These are phyloP conservation scores for Paraconiothyrium brasiliense DNA, from an alignment of 2,329 filamentous ascomycete genomes.

Conservation along the genomic window DNA sequence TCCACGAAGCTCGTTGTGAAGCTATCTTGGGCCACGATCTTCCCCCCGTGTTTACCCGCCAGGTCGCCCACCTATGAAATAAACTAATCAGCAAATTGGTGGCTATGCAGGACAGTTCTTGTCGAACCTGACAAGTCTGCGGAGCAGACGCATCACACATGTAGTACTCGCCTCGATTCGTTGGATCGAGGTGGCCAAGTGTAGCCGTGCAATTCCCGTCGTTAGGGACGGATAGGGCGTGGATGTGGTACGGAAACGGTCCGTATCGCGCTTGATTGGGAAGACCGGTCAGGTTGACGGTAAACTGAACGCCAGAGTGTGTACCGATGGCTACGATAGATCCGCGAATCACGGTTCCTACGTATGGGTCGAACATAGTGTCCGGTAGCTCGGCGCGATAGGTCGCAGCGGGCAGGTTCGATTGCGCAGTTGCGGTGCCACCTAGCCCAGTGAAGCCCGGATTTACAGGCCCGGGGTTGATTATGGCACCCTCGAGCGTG, in stretches of 20 bases:
- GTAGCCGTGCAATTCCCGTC: conserved; percentile 52
- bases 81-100: too few species aligned
- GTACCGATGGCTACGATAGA: conserved; percentile 42
- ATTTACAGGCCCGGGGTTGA: conserved; percentile 29
- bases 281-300: conserved; percentile 50
- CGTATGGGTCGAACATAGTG: conserved; percentile 33
- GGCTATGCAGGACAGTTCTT: too few species aligned
- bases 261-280: conserved; percentile 37
- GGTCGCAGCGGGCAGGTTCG: conserved; percentile 30
- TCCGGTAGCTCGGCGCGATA: conserved; percentile 35
- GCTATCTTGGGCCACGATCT: conserved; percentile 37
- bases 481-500: conserved; percentile 39
- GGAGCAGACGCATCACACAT: conserved; percentile 44
- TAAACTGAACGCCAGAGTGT: conserved; percentile 48
- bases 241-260: conserved; percentile 50
- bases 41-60: conserved; percentile 53
- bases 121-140: conserved; percentile 51
- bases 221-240: conserved; percentile 46
- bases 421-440: conserved; percentile 33
- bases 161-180: conserved; percentile 43
- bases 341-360: conserved; percentile 37
- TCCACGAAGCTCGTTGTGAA: conserved; percentile 54
- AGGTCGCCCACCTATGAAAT: conserved; percentile 46
- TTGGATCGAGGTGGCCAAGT: conserved; percentile 51
- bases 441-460: conserved; percentile 34